phyloP scores from a whole-genome alignment of 1,139 yeast species.

The Zygosaccharomyces sapae region DNA sequence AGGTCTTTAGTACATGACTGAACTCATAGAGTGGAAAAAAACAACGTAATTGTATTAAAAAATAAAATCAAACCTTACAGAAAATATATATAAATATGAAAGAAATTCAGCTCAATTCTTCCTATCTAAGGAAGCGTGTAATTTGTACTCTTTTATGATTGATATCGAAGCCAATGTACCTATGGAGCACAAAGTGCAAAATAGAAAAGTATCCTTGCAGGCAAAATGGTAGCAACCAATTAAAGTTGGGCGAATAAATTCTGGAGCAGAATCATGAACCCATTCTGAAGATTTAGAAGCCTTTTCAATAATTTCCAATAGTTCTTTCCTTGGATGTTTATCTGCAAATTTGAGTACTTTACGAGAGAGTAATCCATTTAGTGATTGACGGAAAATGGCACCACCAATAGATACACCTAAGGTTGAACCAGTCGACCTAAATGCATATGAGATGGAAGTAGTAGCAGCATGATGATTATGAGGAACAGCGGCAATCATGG shows the following conservation, averaged over 20 bases:
- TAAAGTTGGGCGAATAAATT: conserved; percentile 44
- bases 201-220: conserved; percentile 50
- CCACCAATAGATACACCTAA: conserved; percentile 66
- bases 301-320: conserved; percentile 43
- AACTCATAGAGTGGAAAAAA: not conserved
- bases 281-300: conserved; percentile 60
- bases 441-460: conserved; percentile 71
- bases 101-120: conserved; percentile 7
- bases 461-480: conserved; percentile 63
- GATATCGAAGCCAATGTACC: conserved; percentile 39
- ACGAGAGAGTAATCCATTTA: conserved; percentile 24
- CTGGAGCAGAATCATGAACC: conserved; percentile 47
- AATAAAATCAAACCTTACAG: not conserved
- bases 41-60: not conserved
- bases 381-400: conserved; percentile 48
- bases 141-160: conserved; percentile 40
- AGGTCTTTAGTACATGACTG: not conserved
- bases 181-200: conserved; percentile 41
- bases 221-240: conserved; percentile 48
- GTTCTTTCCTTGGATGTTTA: conserved; percentile 38
- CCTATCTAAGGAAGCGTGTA: conserved; percentile 37
- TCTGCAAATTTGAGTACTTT: conserved; percentile 33
- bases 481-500: conserved; percentile 63
- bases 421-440: conserved; percentile 71
- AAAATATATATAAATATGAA: not conserved